These are phyloP conservation scores for Phycomyces blakesleeanus DNA, from an alignment of 192 early-diverging fungal species.

Conservation along the genomic window DNA sequence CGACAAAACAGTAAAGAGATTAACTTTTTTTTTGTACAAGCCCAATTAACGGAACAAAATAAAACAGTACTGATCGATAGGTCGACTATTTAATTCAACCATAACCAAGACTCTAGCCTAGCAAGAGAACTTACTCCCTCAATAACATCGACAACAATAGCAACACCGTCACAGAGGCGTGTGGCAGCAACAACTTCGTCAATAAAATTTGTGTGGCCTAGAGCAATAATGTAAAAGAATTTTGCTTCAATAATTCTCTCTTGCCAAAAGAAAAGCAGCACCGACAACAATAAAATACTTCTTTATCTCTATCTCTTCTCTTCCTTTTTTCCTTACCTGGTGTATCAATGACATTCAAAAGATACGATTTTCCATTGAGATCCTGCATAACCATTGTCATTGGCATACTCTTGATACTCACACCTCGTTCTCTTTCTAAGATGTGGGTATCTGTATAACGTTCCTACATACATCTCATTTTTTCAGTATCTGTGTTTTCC, in stretches of 20 bases:
- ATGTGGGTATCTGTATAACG: constrained; percentile 93
- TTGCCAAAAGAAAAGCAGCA: too few relatives aligned
- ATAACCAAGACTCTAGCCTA: too few relatives aligned
- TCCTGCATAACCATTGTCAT: constrained; percentile 88
- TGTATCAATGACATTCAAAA: constrained; percentile 89
- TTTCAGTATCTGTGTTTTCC: constrained; percentile 16
- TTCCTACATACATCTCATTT: constrained; percentile 28
- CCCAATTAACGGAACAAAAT: too few relatives aligned
- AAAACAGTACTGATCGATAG: too few relatives aligned
- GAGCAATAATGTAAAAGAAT: too few relatives aligned
- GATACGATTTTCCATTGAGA: constrained; percentile 81
- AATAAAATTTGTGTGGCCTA: constrained; percentile 90
- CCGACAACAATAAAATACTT: neutral
- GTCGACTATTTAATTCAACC: too few relatives aligned
- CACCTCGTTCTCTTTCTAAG: constrained; percentile 83
- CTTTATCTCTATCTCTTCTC: neutral
- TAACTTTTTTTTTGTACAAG: too few relatives aligned
- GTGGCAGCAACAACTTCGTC: constrained; percentile 89
- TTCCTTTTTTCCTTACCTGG: constrained; percentile 57
- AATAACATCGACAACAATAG: constrained; percentile 90
- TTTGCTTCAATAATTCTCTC: too few relatives aligned
- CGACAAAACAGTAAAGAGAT: too few relatives aligned
- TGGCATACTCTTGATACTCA: constrained; percentile 92
- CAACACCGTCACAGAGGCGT: constrained; percentile 85
- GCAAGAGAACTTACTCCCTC: constrained; percentile 81